These are phyloP conservation scores for Malassezia globosa DNA, from an alignment of 1,284 basidiomycete species.

Conservation along the genomic window DNA sequence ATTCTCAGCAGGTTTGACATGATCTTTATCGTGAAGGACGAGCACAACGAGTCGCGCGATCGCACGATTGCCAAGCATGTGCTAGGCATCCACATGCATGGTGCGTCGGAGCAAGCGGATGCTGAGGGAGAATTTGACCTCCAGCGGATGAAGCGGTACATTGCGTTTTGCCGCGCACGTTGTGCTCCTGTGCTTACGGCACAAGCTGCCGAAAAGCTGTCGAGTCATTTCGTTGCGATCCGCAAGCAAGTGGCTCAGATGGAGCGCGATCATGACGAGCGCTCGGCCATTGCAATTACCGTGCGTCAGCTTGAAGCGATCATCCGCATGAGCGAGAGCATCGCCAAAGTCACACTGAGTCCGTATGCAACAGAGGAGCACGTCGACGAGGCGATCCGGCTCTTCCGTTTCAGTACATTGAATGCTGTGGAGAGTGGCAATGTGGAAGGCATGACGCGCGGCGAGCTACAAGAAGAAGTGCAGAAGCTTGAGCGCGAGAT, in stretches of 20 bases:
- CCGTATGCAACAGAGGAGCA: slow-evolving; percentile 80
- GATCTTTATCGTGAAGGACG: slow-evolving; percentile 99
- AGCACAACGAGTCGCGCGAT: slow-evolving; percentile 89
- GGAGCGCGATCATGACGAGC: slow-evolving; percentile 90
- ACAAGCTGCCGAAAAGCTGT: slow-evolving; percentile 91
- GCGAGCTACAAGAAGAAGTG: slow-evolving; percentile 90
- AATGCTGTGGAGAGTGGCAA: slow-evolving; percentile 89
- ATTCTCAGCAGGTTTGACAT: slow-evolving; percentile 98
- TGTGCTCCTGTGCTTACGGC: slow-evolving; percentile 85
- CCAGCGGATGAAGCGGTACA: slow-evolving; percentile 96
- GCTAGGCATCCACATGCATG: slow-evolving; percentile 98
- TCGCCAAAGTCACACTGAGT: slow-evolving; percentile 85
- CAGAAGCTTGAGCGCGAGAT: slow-evolving; percentile 82
- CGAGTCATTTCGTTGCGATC: slow-evolving; percentile 87
- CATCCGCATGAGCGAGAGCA: slow-evolving; percentile 90
- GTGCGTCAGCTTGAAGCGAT: slow-evolving; percentile 97
- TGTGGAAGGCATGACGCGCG: slow-evolving; percentile 81
- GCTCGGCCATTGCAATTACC: slow-evolving; percentile 95
- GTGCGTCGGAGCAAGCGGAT: slow-evolving; percentile 56
- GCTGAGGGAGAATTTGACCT: slow-evolving; percentile 81
- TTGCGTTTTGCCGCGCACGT: slow-evolving; percentile 90
- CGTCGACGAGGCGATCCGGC: slow-evolving; percentile 91
- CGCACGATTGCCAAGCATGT: slow-evolving; percentile 91
- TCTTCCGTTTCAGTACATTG: slow-evolving; percentile 99
- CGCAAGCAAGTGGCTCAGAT: slow-evolving; percentile 92